Evolutionary conservation across 176 grass and related monocot genomes (phyloP), one percentile per base, ranked within the genome.

Genomic region (Poa pratensis): DNA sequence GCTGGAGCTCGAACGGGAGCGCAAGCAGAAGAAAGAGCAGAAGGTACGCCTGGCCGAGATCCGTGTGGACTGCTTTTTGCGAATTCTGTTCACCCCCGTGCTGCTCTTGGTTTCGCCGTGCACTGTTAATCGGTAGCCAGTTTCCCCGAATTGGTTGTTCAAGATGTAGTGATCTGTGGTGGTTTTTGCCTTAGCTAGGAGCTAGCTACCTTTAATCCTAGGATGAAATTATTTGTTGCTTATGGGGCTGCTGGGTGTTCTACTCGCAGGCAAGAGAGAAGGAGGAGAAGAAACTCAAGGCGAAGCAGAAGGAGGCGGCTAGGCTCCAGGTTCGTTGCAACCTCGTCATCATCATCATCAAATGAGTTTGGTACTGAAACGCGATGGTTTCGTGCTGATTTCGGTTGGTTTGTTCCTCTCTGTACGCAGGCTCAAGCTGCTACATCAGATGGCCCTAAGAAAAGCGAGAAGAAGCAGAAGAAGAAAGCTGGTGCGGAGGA

Each of bases 1-100:
- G 68, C 68, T 88, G 43, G 89, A 96, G 61, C 61, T 64, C 5
- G 61, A 64, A 30, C 26, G 61, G 61, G 61, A 64, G 42, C 70
- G 84, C 73, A 93, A 96, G 52, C 70, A 89, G 55, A 96, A 96
- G 85, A 96, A 96, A 43, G 89, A 91, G 13, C 91, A 93, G 62
- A 96, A 95, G 86, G 93, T 92, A 88, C 32, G 86, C 48, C 13
- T 6, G 9, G 16, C 9, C 6, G 17, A 24, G 23, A n/a, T 12
- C 14, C 17, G 69, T 15, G n/a, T 17, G 1, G 23, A 26, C 22
- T 26, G 14, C 70, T 49, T 9, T 17, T 16, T 9, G 43, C 7
- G 43, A 49, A 0, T 49, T 73, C 16, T 0, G 0, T 73, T 49
- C 3, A 0, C 49, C 2, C 43, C 1, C 45, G 5, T 73, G 40